Conservation (phyloP, 768 basidiomycete genomes). For the Leccinum truebloodii region DNA sequence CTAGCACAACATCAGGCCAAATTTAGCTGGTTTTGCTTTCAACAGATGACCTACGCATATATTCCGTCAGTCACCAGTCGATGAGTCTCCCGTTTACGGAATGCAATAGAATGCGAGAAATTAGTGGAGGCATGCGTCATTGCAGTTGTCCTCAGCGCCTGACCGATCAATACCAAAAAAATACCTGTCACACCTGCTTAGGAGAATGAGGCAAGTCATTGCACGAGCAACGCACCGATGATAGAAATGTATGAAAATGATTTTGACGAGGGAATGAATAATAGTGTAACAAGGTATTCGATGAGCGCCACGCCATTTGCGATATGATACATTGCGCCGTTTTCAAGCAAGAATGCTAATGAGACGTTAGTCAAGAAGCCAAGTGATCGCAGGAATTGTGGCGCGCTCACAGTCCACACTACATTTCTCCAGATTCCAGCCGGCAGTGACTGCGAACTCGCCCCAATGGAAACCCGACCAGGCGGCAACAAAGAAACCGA, state of each 20-base stretch:
- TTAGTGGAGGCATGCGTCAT: constrained; percentile 96
- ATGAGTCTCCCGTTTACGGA: constrained; percentile 71
- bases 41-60: constrained; percentile 63
- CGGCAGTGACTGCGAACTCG: constrained; percentile 94
- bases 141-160: constrained; percentile 80
- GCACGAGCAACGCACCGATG: constrained; percentile 47
- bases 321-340: constrained; percentile 80
- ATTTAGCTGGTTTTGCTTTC: neutral
- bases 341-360: constrained; percentile 90
- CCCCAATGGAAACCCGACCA: constrained; percentile 92
- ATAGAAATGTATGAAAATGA: constrained; percentile 54
- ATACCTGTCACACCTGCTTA: constrained; percentile 50
- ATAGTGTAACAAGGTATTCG: constrained; percentile 77
- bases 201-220: neutral
- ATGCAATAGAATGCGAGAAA: constrained; percentile 89
- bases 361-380: constrained; percentile 7
- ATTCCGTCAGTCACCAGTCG: constrained; percentile 85
- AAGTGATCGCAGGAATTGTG: neutral
- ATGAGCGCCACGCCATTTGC: constrained; percentile 76
- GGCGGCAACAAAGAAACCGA: constrained; percentile 80
- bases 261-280: constrained; percentile 68
- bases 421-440: constrained; percentile 92
- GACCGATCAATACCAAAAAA: constrained; percentile 63
- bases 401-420: constrained; percentile 82
- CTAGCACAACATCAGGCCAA: constrained; percentile 7